Conservation (phyloP, 306 rosid species). For the Quercus agrifolia region DNA sequence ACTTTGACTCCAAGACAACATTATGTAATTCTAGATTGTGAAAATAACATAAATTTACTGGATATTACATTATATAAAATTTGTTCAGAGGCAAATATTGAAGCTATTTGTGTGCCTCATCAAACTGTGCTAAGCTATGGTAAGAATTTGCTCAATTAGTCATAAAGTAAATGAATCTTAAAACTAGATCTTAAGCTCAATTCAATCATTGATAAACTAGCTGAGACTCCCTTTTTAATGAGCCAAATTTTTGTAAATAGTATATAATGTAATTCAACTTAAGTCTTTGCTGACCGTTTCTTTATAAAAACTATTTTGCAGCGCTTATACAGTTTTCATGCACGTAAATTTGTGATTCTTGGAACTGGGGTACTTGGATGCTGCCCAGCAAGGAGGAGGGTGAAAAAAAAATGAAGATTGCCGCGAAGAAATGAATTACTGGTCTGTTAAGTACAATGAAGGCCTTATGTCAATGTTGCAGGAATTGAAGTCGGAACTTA, state of each 20-base stretch:
- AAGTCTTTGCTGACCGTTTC: neutral
- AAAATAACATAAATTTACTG: no score
- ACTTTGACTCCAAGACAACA: neutral
- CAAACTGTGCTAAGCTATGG: no score
- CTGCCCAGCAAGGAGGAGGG: slow-evolving; percentile 51
- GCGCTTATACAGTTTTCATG: slow-evolving; percentile 57
- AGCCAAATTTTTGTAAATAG: neutral
- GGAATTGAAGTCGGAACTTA: slow-evolving; percentile 34
- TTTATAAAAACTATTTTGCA: slow-evolving; percentile 16
- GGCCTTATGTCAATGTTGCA: slow-evolving; percentile 46
- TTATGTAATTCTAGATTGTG: no score
- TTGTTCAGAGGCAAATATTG: no score
- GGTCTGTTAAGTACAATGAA: slow-evolving; percentile 35
- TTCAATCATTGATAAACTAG: neutral
- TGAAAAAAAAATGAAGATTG: slow-evolving; percentile 34
- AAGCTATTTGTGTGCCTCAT: no score
- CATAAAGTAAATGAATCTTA: no score
- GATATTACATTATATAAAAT: no score
- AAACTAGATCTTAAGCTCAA: no score
- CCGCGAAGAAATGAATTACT: slow-evolving; percentile 36
- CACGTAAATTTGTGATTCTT: slow-evolving; percentile 53
- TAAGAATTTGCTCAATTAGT: no score
- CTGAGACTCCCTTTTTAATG: neutral
- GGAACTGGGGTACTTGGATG: slow-evolving; percentile 68
- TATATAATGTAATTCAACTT: neutral